Evolutionary conservation across 2,329 filamentous ascomycete species (phyloP).

Genomic region (Cladosporium sp.): DNA sequence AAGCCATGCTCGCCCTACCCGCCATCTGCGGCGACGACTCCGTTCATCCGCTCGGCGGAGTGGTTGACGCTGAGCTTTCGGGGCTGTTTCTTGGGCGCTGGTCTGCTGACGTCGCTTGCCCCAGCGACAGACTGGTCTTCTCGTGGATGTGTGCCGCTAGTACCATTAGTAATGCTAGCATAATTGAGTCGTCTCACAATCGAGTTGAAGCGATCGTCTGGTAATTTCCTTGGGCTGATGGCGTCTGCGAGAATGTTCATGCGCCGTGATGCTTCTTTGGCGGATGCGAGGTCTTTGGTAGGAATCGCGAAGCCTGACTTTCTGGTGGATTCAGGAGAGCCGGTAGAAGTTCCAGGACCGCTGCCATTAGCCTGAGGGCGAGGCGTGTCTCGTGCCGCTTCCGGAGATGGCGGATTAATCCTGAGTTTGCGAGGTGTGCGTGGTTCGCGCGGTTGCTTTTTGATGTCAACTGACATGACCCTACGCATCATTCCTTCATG

Average conservation of each 20-base stretch:
- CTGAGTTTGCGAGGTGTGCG: conserved; percentile 17
- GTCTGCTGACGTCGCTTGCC: neutral
- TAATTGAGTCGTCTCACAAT: conserved; percentile 13
- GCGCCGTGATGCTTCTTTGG: conserved; percentile 13
- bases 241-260: neutral
- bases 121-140: conserved; percentile 4
- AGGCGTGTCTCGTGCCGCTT: neutral
- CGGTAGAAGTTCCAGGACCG: neutral
- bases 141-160: neutral
- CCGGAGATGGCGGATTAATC: neutral
- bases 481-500: conserved; percentile 21
- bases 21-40: neutral
- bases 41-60: neutral
- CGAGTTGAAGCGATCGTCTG: conserved; percentile 12
- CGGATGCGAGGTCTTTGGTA: neutral
- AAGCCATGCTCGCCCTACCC: neutral
- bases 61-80: conserved; percentile 10
- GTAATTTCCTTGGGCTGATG: conserved; percentile 11
- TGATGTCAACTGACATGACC: conserved; percentile 19
- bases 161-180: conserved; percentile 12
- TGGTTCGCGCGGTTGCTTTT: conserved; percentile 7
- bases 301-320: conserved; percentile 3
- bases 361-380: neutral
- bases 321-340: conserved; percentile 11
- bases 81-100: conserved; percentile 6